Conservation (phyloP, 768 basidiomycete genomes). For the Psilocybe tampanensis region DNA sequence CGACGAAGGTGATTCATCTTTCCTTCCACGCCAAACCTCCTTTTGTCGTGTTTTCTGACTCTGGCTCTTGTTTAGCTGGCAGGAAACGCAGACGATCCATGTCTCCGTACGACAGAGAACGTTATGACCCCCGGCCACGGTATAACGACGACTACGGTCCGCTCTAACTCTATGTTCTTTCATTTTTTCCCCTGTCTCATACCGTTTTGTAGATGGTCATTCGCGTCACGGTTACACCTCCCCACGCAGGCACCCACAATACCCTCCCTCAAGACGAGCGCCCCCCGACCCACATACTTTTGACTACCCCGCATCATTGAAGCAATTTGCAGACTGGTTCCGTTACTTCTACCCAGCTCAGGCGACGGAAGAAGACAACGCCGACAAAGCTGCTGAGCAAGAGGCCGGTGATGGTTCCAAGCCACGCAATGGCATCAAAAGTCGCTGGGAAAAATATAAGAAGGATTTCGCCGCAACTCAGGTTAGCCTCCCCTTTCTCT, state of each 20-base stretch:
- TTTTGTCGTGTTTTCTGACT: conserved; percentile 11
- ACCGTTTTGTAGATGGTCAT: conserved; percentile 53
- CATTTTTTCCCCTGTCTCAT: conserved; percentile 16
- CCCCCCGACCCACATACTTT: conserved; percentile 82
- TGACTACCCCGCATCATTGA: conserved; percentile 79
- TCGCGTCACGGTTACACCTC: conserved; percentile 71
- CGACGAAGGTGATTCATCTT: conserved; percentile 59
- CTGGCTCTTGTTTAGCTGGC: conserved; percentile 39
- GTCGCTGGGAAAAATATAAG: conserved; percentile 92
- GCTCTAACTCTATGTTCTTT: conserved; percentile 17
- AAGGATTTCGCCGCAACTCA: conserved; percentile 87
- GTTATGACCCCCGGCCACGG: conserved; percentile 82
- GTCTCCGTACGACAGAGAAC: conserved; percentile 82
- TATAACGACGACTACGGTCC: conserved; percentile 84
- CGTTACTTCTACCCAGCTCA: conserved; percentile 74
- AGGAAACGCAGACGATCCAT: conserved; percentile 81
- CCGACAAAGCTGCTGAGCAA: conserved; percentile 83
- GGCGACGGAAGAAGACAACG: conserved; percentile 80
- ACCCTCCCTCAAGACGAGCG: conserved; percentile 56
- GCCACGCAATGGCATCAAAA: conserved; percentile 81
- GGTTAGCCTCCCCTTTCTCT: conserved; percentile 54
- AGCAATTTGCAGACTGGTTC: conserved; percentile 90
- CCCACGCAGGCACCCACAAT: conserved; percentile 57
- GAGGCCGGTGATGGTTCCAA: conserved; percentile 82
- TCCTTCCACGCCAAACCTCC: neutral